Percentiles rank a stretch among this genome's conserved stretches.
Evolutionary conservation across 176 grass and related monocot species (phyloP).

Genomic region (Carex pumila): DNA sequence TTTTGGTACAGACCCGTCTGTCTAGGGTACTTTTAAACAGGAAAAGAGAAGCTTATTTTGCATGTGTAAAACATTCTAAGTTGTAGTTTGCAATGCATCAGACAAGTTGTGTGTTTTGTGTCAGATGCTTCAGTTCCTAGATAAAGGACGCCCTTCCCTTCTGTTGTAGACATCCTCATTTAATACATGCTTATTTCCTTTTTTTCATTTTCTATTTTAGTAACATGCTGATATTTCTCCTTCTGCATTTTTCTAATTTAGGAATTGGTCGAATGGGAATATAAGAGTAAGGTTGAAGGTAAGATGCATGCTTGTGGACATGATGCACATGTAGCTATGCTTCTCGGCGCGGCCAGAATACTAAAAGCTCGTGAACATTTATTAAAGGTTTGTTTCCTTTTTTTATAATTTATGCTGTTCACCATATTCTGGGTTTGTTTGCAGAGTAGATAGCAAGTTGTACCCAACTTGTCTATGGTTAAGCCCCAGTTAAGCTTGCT

Average conservation of each 20-base stretch:
- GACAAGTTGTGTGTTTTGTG: not conserved
- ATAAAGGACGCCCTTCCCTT: not conserved
- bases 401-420: not conserved
- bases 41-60: not conserved
- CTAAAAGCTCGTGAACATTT: conserved; percentile 64
- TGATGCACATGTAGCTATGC: conserved; percentile 98
- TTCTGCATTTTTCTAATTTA: conserved; percentile 3
- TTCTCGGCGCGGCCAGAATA: conserved; percentile 84
- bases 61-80: not conserved
- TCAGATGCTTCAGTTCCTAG: not conserved
- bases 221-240: not conserved
- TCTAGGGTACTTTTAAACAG: not conserved
- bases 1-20: not conserved
- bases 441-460: not conserved
- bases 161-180: conserved; percentile 11
- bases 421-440: not conserved
- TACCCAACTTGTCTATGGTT: not conserved
- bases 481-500: not conserved
- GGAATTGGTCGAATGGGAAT: conserved; percentile 88
- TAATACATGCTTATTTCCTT: not conserved
- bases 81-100: not conserved
- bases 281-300: conserved; percentile 77
- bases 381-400: conserved; percentile 44
- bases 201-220: not conserved
- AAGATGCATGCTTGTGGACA: conserved; percentile 99